Base-by-base conservation (phyloP, 2,329 filamentous ascomycete species). In the Neonectria neomacrospora region DNA sequence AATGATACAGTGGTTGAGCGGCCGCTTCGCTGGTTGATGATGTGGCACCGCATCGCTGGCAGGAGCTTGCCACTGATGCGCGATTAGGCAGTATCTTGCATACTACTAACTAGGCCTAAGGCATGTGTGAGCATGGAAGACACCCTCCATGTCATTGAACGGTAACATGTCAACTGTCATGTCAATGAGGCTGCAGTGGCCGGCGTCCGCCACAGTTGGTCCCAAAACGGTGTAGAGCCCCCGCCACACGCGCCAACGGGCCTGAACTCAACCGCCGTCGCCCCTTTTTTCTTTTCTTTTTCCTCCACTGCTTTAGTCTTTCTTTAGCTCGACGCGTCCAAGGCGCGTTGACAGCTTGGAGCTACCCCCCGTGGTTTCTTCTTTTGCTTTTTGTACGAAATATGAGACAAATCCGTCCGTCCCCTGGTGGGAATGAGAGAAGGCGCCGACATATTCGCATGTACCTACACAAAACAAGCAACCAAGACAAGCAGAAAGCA, bases 1-100 rank as follows among this genome's bases (percentile, higher is more conserved):
- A 41, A 52, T 51, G 67, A 67, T 44, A 62, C 64, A 64, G 23
- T 34, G 14, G 32, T 2, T 5, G 11, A 37, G 71, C 64, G 55
- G 60, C 67, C 58, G 42, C 52, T 44, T 42, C 53, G 54, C 20
- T 53, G 32, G 47, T 54, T 50, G 61, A 63, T 72, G 67, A 72
- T 72, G 70, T 72, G 70, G 70, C 70, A 69, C 56, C n/a, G 63
- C 55, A 39, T 55, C 39, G 66, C 67, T 71, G 69, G 69, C 45
- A 71, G 23, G 8, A 6, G 16, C 34, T 37, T n/a, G 34, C 34
- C 34, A 37, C 37, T 41, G 37, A 20, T 41, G 37, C 37, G 37
- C 37, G 37, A 41, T 41, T 41, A 41, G 37, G 37, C n/a, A 41
- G 37, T 41, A 18, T 41, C 37, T 41, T 41, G 37, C n/a, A 20